Evolutionary conservation across 1,139 yeast genomes (phyloP).

Genomic region (Candida dubliniensis): DNA sequence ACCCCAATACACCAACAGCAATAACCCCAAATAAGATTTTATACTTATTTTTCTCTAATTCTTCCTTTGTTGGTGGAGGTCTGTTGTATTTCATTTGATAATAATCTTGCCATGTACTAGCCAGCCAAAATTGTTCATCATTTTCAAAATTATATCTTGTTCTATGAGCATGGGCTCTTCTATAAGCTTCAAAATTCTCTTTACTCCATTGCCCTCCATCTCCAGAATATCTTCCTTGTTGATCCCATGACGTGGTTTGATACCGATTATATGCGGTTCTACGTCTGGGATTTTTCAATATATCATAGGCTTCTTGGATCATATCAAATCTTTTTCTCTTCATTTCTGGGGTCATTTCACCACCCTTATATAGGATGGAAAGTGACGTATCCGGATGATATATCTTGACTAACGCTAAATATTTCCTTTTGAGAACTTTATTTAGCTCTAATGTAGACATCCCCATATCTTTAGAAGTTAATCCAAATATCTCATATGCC

Average conservation of each 20-base stretch:
- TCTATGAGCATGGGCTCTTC: conserved; percentile 43
- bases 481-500: conserved; percentile 72
- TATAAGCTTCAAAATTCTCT: conserved; percentile 32
- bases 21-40: conserved; percentile 45
- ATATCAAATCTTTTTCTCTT: conserved; percentile 66
- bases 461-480: conserved; percentile 21
- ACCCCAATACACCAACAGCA: conserved; percentile 39
- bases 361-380: conserved; percentile 25
- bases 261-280: conserved; percentile 35
- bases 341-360: conserved; percentile 31
- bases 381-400: conserved; percentile 81
- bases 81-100: conserved; percentile 42
- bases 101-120: conserved; percentile 75
- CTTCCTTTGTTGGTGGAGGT: conserved; percentile 43
- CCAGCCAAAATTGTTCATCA: conserved; percentile 58
- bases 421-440: conserved; percentile 51
- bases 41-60: conserved; percentile 44
- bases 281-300: conserved; percentile 58
- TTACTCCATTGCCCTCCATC: conserved; percentile 29
- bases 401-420: conserved; percentile 66
- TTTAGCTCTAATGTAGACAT: conserved; percentile 33
- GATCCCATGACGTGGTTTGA: conserved; percentile 28
- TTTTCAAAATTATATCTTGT: conserved; percentile 29
- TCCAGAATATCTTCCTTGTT: conserved; percentile 26
- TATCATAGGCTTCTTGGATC: conserved; percentile 71